Conservation (phyloP, 192 early-diverging fungal genomes). For the Irineochytrium annulatum region DNA sequence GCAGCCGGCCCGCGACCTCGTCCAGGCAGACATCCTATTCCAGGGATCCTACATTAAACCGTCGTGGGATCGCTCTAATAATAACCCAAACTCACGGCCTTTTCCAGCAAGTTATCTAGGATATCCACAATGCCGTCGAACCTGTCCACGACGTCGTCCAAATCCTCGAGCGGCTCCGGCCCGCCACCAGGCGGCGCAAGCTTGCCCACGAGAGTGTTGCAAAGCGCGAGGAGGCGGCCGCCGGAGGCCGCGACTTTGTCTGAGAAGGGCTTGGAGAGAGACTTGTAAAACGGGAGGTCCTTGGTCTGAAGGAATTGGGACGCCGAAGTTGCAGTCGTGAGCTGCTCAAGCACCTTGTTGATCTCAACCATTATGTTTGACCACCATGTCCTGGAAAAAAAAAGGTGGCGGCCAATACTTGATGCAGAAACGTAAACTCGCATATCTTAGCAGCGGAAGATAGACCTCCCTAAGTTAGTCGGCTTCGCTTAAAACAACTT, state of each 20-base stretch:
- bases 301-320: slow-evolving; percentile 23
- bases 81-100: slow-evolving; percentile 68
- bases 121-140: slow-evolving; percentile 66
- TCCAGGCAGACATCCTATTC: slow-evolving; percentile 70
- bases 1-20: slow-evolving; percentile 49
- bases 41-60: not conserved
- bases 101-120: slow-evolving; percentile 78
- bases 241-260: slow-evolving; percentile 7
- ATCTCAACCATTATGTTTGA: too few relatives aligned
- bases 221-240: slow-evolving; percentile 14
- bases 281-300: slow-evolving; percentile 31
- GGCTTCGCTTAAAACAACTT: too few relatives aligned
- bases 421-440: too few relatives aligned
- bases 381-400: too few relatives aligned
- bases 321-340: not conserved
- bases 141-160: slow-evolving; percentile 64
- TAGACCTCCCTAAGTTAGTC: too few relatives aligned
- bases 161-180: slow-evolving; percentile 36
- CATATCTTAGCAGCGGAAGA: too few relatives aligned
- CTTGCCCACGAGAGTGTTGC: slow-evolving; percentile 11
- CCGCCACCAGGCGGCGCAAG: not conserved
- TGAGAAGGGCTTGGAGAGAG: slow-evolving; percentile 9
- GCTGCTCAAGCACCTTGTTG: not conserved
- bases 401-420: too few relatives aligned
- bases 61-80: not conserved